Conservation (phyloP, 768 basidiomycete species). For the Termitomyces sp. region DNA sequence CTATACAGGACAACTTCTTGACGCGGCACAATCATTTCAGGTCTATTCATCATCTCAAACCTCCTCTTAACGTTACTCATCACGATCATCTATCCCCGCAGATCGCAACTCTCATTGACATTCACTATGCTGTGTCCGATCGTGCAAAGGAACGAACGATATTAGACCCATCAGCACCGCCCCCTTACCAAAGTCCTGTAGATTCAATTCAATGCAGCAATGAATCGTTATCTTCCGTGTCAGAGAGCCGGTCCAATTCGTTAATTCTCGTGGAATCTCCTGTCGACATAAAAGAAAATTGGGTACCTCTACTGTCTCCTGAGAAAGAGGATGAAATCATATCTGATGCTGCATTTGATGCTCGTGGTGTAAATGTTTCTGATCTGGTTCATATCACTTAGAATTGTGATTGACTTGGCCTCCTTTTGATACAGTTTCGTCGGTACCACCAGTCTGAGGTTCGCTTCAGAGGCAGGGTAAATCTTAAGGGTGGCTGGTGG, state of each 20-base stretch:
- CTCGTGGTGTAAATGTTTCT: conserved; percentile 29
- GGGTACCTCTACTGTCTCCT: background rate
- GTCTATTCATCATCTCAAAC: conserved; percentile 14
- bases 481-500: conserved; percentile 46
- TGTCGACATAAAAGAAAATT: background rate
- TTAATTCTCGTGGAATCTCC: conserved; percentile 4
- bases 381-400: background rate
- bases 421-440: conserved; percentile 38
- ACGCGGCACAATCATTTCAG: conserved; percentile 46
- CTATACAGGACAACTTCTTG: conserved; percentile 32
- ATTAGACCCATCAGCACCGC: conserved; percentile 1
- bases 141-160: conserved; percentile 9
- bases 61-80: background rate
- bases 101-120: conserved; percentile 45
- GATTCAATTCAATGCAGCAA: background rate
- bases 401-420: background rate
- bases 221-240: background rate
- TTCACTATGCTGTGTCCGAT: conserved; percentile 35
- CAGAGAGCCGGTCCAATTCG: background rate
- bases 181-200: conserved; percentile 3
- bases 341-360: conserved; percentile 18
- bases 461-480: conserved; percentile 29
- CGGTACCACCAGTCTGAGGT: conserved; percentile 51
- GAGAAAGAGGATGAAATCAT: conserved; percentile 11
- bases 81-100: conserved; percentile 12